Evolutionary conservation across 2,329 filamentous ascomycete species (phyloP).

Genomic region (Nemania serpens): DNA sequence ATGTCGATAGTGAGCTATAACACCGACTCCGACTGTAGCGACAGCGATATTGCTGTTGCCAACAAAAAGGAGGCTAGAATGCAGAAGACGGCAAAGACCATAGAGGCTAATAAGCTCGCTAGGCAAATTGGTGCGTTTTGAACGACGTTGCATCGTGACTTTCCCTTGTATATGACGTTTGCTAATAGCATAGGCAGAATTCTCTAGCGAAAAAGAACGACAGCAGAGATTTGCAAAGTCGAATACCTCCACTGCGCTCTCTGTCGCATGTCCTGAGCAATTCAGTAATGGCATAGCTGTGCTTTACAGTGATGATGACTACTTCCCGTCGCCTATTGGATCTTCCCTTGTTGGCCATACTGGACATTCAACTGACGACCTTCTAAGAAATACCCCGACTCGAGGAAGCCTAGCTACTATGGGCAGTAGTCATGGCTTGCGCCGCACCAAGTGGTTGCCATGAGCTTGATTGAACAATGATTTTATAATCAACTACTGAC

Average conservation of each 20-base stretch:
- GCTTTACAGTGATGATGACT: neutral
- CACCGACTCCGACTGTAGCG: slow-evolving; percentile 30
- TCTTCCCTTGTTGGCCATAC: slow-evolving; percentile 40
- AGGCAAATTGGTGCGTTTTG: slow-evolving; percentile 34
- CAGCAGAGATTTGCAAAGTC: slow-evolving; percentile 5
- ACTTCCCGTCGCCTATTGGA: slow-evolving; percentile 13
- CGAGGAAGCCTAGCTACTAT: neutral
- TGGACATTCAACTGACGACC: slow-evolving; percentile 36
- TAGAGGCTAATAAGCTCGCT: neutral
- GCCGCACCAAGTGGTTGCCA: slow-evolving; percentile 19
- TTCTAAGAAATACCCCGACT: slow-evolving; percentile 5
- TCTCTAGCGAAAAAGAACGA: slow-evolving; percentile 28
- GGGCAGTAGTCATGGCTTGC: slow-evolving; percentile 22
- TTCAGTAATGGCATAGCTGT: too few relatives aligned
- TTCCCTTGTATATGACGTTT: neutral
- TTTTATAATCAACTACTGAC: neutral
- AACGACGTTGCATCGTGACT: neutral
- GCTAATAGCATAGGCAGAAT: slow-evolving; percentile 29
- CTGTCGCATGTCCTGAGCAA: neutral
- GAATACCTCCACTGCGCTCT: neutral
- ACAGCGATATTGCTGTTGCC: slow-evolving; percentile 25
- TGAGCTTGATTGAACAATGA: neutral
- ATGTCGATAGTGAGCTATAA: slow-evolving; percentile 39
- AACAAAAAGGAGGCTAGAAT: slow-evolving; percentile 26
- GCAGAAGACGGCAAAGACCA: slow-evolving; percentile 1